Evolutionary conservation across 2,329 filamentous ascomycete species (phyloP).

Genomic region (Metarhizium humberi): DNA sequence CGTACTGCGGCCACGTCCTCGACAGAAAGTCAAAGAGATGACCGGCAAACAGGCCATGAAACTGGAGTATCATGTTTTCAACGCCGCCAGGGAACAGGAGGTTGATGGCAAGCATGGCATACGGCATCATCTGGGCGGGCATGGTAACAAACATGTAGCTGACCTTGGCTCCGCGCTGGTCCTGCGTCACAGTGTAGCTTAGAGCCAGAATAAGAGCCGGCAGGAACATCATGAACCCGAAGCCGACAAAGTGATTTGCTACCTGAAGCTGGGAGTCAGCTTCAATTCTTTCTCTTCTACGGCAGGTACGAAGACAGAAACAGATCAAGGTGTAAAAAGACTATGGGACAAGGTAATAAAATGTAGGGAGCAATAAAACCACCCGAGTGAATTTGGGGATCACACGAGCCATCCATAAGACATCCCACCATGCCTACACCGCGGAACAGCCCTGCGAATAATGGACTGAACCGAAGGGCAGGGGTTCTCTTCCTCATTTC

Average conservation of each 20-base stretch:
- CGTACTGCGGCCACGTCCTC: slow-evolving; percentile 80
- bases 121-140: slow-evolving; percentile 72
- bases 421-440: slow-evolving; percentile 70
- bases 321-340: background rate
- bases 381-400: slow-evolving; percentile 48
- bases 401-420: slow-evolving; percentile 60
- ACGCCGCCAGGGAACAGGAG: slow-evolving; percentile 56
- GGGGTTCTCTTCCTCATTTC: slow-evolving; percentile 74
- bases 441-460: slow-evolving; percentile 61
- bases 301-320: background rate
- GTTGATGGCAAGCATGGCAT: slow-evolving; percentile 66
- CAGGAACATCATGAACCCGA: slow-evolving; percentile 37
- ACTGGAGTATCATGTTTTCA: slow-evolving; percentile 48
- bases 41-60: slow-evolving; percentile 74
- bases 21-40: slow-evolving; percentile 88
- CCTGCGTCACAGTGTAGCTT: slow-evolving; percentile 76
- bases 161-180: slow-evolving; percentile 67
- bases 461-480: slow-evolving; percentile 49
- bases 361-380: slow-evolving; percentile 58
- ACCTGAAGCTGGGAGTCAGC: slow-evolving; percentile 14
- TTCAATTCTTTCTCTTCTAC: background rate
- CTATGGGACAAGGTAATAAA: slow-evolving; percentile 7
- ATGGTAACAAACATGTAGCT: slow-evolving; percentile 78
- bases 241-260: slow-evolving; percentile 22
- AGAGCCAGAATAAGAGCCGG: slow-evolving; percentile 68